Conservation (phyloP, 768 basidiomycete species). For the Lyophyllum shimeji region DNA sequence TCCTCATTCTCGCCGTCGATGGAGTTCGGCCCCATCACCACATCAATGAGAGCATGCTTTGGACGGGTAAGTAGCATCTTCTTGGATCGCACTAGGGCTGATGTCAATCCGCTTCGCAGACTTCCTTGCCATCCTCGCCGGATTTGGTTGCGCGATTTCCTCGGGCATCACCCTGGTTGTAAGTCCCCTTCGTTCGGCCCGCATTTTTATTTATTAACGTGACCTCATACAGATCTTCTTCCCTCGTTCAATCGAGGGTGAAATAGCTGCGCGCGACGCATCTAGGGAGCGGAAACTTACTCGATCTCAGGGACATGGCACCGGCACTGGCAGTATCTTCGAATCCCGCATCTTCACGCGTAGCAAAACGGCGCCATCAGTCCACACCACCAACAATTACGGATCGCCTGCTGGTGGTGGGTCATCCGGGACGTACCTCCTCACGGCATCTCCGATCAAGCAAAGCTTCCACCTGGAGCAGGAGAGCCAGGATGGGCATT, state of each 20-base stretch:
- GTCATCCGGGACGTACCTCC: constrained; percentile 26
- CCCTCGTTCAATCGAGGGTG: constrained; percentile 71
- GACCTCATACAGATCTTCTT: constrained; percentile 68
- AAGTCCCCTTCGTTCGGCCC: constrained; percentile 17
- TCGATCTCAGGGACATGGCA: constrained; percentile 24
- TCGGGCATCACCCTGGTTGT: constrained; percentile 77
- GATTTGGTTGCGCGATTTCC: constrained; percentile 62
- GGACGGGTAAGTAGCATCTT: constrained; percentile 39
- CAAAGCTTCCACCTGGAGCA: constrained; percentile 19
- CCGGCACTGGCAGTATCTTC: constrained; percentile 16
- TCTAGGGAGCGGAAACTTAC: constrained; percentile 38
- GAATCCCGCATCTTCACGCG: constrained; percentile 22
- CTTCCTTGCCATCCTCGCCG: constrained; percentile 55
- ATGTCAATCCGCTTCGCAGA: constrained; percentile 35
- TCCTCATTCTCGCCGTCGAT: constrained; percentile 67
- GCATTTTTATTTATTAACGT: not conserved
- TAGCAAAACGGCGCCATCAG: constrained; percentile 17
- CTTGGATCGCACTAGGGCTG: not conserved
- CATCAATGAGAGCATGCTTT: constrained; percentile 61
- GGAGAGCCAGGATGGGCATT: constrained; percentile 8
- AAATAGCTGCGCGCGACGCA: constrained; percentile 55
- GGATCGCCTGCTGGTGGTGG: constrained; percentile 9
- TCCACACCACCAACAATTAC: constrained; percentile 8
- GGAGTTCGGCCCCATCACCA: constrained; percentile 61
- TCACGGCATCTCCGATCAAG: constrained; percentile 35